Conservation (phyloP, 805 yeast species). For the Kodamaea kaohsiungensis region DNA sequence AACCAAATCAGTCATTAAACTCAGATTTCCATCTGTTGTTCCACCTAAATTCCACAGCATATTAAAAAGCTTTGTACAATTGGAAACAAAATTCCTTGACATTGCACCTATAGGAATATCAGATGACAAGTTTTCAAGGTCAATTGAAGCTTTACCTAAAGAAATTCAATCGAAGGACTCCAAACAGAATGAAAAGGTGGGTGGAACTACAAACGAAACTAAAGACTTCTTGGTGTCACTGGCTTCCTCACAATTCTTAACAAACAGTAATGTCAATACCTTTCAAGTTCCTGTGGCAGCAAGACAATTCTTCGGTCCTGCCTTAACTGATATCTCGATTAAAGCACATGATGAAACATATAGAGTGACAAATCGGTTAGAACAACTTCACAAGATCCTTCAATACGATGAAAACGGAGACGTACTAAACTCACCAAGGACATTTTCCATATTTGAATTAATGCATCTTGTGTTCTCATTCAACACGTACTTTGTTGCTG, state of each 20-base stretch:
- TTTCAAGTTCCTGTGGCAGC: slow-evolving; percentile 37
- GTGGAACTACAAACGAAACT: not conserved
- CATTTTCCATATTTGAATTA: slow-evolving; percentile 38
- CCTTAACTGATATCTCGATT: slow-evolving; percentile 40
- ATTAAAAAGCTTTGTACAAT: slow-evolving; percentile 24
- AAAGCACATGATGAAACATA: slow-evolving; percentile 43
- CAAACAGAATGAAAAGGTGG: not conserved
- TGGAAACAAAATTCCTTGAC: slow-evolving; percentile 32
- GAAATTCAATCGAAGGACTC: not conserved
- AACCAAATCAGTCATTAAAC: slow-evolving; percentile 43
- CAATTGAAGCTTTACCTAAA: slow-evolving; percentile 20
- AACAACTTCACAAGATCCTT: slow-evolving; percentile 45
- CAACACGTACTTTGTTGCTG: not conserved
- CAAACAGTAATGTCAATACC: slow-evolving; percentile 36
- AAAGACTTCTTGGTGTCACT: slow-evolving; percentile 33
- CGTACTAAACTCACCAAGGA: slow-evolving; percentile 28
- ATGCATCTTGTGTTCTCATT: slow-evolving; percentile 16
- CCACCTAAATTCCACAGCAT: slow-evolving; percentile 33
- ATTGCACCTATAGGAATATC: slow-evolving; percentile 41
- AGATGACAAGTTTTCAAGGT: slow-evolving; percentile 30
- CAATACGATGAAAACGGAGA: slow-evolving; percentile 41
- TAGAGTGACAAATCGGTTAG: slow-evolving; percentile 41
- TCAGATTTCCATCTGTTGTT: slow-evolving; percentile 57
- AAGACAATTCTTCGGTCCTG: slow-evolving; percentile 33
- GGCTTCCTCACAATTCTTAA: slow-evolving; percentile 35